These are phyloP conservation scores for Keithomyces neogunnii DNA, from an alignment of 2,329 filamentous ascomycete species.

Conservation along the genomic window DNA sequence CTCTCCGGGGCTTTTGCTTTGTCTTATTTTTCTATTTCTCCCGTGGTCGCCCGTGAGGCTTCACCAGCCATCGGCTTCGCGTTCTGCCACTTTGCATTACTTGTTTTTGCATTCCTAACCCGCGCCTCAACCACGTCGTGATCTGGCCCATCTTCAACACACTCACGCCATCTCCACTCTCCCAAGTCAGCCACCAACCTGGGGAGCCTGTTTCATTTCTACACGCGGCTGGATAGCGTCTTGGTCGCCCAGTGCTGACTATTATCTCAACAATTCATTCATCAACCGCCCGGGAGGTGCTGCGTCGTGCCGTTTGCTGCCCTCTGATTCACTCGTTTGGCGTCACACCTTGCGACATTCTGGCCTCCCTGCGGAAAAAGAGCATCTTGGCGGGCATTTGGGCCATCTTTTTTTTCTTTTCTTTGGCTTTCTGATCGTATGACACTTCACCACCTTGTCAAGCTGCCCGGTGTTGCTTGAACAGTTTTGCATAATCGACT, in stretches of 20 bases:
- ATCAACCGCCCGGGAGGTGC: not conserved
- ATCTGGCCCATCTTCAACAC: too few species aligned
- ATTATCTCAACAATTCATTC: not conserved
- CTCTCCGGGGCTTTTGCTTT: not conserved
- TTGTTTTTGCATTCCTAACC: too few species aligned
- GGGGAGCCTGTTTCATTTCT: constrained; percentile 3
- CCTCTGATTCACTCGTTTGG: constrained; percentile 8
- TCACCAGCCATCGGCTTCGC: too few species aligned
- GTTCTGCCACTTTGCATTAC: too few species aligned
- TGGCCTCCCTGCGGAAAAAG: not conserved
- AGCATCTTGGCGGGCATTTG: not conserved
- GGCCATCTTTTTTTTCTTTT: not conserved
- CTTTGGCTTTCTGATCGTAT: not conserved
- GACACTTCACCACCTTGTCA: not conserved
- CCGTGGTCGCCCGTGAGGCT: too few species aligned
- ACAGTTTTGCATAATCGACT: not conserved
- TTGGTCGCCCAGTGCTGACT: not conserved
- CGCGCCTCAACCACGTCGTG: too few species aligned
- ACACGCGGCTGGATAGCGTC: constrained; percentile 6
- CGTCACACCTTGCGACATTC: not conserved
- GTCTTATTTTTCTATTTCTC: not conserved
- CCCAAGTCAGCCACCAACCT: not conserved
- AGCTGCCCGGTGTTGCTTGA: not conserved
- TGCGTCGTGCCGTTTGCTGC: constrained; percentile 1
- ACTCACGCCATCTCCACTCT: too few species aligned